Percentiles rank a stretch among this genome's conserved stretches.
These are phyloP conservation scores for Monosporascus sp. DNA, from an alignment of 2,329 filamentous ascomycete genomes.

Conservation along the genomic window DNA sequence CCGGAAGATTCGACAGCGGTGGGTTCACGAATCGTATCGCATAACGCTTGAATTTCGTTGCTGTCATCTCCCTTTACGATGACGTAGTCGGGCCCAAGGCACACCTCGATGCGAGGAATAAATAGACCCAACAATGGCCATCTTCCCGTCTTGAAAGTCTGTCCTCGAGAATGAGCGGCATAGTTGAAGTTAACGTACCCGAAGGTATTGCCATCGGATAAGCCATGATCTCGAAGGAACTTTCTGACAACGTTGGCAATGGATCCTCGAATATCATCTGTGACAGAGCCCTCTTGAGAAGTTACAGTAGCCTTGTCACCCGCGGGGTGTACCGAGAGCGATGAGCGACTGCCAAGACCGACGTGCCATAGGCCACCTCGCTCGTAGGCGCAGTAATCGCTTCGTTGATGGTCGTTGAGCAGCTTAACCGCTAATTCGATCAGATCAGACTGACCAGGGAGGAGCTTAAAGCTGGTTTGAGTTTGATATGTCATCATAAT, in stretches of 20 bases:
- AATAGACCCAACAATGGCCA: conserved; percentile 6
- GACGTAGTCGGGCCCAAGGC: too few relatives aligned
- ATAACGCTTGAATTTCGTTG: too few relatives aligned
- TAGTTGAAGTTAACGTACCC: conserved; percentile 11
- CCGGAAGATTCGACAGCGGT: too few relatives aligned
- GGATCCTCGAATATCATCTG: not conserved
- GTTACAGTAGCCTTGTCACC: conserved; percentile 1
- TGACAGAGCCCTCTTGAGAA: not conserved
- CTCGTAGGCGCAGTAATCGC: conserved; percentile 10
- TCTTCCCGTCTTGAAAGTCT: conserved; percentile 3
- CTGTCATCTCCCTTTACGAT: too few relatives aligned
- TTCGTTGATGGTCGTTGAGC: not conserved
- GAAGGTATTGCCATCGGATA: conserved; percentile 4
- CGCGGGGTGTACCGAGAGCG: conserved; percentile 2
- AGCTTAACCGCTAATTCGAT: not conserved
- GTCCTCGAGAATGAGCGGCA: conserved; percentile 7
- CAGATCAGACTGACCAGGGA: not conserved
- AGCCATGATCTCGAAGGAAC: conserved; percentile 1
- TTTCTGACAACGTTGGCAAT: not conserved
- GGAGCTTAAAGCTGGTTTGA: not conserved
- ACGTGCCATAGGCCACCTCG: conserved; percentile 7
- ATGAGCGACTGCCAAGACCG: conserved; percentile 6
- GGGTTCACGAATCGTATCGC: too few relatives aligned
- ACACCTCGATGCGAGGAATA: too few relatives aligned
- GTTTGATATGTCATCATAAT: not conserved